phyloP scores from a whole-genome alignment of 768 basidiomycete genomes.

The Mycena galopus region DNA sequence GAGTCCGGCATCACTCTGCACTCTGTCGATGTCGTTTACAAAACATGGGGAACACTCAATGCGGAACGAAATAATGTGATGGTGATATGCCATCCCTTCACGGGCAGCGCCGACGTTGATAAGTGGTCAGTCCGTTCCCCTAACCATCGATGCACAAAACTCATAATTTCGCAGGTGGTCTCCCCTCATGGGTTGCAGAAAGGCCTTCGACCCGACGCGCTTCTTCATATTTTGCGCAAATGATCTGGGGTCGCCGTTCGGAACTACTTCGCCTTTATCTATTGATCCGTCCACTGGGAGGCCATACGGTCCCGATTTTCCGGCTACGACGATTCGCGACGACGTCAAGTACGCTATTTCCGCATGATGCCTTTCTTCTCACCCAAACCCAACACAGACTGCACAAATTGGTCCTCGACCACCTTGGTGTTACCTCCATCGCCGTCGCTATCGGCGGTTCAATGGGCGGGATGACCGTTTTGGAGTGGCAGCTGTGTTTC shows the following conservation, averaged over 20 bases:
- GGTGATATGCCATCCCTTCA: conserved; percentile 86
- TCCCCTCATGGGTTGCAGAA: conserved; percentile 90
- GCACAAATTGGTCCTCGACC: conserved; percentile 89
- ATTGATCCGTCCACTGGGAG: conserved; percentile 79
- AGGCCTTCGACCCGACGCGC: conserved; percentile 87
- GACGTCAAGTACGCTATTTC: conserved; percentile 77
- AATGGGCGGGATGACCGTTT: conserved; percentile 98
- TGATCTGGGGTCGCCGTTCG: conserved; percentile 94
- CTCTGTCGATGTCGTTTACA: conserved; percentile 79
- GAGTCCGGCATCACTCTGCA: conserved; percentile 67
- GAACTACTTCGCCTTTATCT: conserved; percentile 89
- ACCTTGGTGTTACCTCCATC: conserved; percentile 84
- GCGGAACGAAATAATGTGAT: conserved; percentile 72
- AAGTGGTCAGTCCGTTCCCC: conserved; percentile 69
- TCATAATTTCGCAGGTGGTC: conserved; percentile 82
- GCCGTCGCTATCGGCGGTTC: conserved; percentile 97
- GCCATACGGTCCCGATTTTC: conserved; percentile 93
- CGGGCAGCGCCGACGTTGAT: conserved; percentile 82
- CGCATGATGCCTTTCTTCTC: not conserved
- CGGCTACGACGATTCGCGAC: conserved; percentile 90
- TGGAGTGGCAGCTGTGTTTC: conserved; percentile 94
- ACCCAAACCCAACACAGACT: conserved; percentile 60
- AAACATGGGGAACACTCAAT: conserved; percentile 83
- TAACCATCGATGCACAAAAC: not conserved
- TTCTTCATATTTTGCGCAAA: conserved; percentile 97